Conservation (phyloP, 345 rosid species). For the Murraya koenigii region DNA sequence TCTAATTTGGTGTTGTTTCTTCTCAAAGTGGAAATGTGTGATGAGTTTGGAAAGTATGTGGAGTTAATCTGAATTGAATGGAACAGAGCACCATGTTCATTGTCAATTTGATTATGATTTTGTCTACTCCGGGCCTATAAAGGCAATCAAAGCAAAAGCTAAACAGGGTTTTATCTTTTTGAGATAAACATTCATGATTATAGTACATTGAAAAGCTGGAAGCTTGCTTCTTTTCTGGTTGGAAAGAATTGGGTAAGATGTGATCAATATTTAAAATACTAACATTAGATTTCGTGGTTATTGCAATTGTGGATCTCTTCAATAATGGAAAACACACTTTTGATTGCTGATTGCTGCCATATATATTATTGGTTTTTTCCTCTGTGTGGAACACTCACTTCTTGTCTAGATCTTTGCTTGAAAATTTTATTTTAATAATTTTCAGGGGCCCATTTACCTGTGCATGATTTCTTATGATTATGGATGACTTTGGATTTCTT, state of each 20-base stretch:
- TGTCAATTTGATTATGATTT: not conserved
- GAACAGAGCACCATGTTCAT: not conserved
- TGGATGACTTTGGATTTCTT: not conserved
- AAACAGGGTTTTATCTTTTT: not conserved
- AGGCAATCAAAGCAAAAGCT: not conserved
- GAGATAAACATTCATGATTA: not conserved
- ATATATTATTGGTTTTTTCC: not conserved
- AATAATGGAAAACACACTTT: not conserved
- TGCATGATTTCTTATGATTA: no score
- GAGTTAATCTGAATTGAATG: not conserved
- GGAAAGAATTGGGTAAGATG: not conserved
- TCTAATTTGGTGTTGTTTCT: not conserved
- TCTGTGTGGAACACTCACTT: not conserved
- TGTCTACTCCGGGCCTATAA: not conserved
- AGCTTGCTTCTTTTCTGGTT: not conserved
- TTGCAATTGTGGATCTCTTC: constrained; percentile 3
- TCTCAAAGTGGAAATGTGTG: not conserved
- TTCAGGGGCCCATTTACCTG: not conserved
- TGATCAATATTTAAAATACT: not conserved
- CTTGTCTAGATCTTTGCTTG: constrained; percentile 2
- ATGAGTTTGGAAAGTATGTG: not conserved
- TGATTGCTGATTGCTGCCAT: not conserved
- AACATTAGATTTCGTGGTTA: not conserved
- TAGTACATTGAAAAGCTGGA: not conserved
- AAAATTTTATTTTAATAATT: not conserved